phyloP scores from a whole-genome alignment of 2,329 filamentous ascomycete species.

The Coniochaeta ligniaria region DNA sequence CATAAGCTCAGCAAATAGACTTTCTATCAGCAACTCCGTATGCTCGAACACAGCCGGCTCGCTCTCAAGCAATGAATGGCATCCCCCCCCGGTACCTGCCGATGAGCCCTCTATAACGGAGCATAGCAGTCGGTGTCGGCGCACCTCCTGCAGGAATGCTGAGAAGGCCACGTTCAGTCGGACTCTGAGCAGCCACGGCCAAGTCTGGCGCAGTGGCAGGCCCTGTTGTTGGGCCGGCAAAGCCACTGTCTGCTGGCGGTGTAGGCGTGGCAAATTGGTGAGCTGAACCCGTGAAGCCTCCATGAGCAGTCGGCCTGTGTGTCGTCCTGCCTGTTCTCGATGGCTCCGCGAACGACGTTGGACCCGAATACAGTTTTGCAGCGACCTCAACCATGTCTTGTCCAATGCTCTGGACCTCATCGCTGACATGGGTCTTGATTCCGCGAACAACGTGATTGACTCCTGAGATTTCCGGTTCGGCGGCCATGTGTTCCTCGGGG shows the following conservation, averaged over 20 bases:
- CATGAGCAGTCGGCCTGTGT: background rate
- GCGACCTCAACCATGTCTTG: too few species aligned
- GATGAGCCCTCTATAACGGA: background rate
- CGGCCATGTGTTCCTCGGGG: too few species aligned
- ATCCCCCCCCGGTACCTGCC: background rate
- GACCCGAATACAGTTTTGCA: too few species aligned
- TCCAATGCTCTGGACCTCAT: too few species aligned
- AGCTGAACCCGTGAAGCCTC: background rate
- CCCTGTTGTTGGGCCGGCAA: background rate
- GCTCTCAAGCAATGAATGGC: background rate
- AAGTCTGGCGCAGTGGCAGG: background rate
- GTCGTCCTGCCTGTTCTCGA: background rate
- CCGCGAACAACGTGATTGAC: too few species aligned
- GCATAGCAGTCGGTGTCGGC: background rate
- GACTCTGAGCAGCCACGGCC: background rate
- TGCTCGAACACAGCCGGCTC: background rate
- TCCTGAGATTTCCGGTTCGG: too few species aligned
- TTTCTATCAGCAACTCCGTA: background rate
- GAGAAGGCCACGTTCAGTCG: background rate
- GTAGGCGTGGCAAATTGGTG: background rate
- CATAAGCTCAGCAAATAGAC: background rate
- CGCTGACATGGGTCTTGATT: too few species aligned
- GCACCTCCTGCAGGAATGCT: background rate
- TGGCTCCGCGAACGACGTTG: background rate
- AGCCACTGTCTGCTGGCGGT: background rate